Evolutionary conservation across 78 protist genomes (phyloP).

Genomic region (Acrasis kona): DNA sequence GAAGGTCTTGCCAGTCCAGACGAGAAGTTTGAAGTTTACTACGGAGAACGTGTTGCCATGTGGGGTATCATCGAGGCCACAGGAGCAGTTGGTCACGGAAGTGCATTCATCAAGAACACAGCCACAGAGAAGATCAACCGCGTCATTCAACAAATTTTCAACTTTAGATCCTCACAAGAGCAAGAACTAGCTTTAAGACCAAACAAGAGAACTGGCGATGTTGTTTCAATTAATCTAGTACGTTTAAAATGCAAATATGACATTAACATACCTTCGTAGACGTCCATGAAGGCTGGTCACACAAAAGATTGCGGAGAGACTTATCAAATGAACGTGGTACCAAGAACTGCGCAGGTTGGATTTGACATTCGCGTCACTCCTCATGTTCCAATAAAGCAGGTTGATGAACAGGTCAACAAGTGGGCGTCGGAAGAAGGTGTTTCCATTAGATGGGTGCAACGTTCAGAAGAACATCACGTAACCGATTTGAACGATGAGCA

Average conservation of each 20-base stretch:
- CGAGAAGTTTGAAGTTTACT: conserved; percentile 38
- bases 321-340: conserved; percentile 52
- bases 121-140: conserved; percentile 28
- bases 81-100: conserved; percentile 75
- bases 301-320: conserved; percentile 21
- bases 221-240: conserved; percentile 50
- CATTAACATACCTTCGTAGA: too few relatives aligned
- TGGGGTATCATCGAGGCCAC: conserved; percentile 49
- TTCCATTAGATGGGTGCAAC: conserved; percentile 23
- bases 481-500: neutral
- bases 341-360: conserved; percentile 51
- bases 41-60: conserved; percentile 71
- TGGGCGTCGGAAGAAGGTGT: conserved; percentile 52
- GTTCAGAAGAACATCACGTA: conserved; percentile 16
- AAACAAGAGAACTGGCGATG: conserved; percentile 53
- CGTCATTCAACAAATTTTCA: neutral
- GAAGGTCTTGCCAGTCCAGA: conserved; percentile 59
- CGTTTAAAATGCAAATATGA: neutral
- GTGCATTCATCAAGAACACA: conserved; percentile 51
- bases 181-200: neutral
- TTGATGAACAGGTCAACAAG: conserved; percentile 30
- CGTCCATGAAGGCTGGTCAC: conserved; percentile 43
- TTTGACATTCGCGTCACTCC: conserved; percentile 74
- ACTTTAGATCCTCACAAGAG: neutral
- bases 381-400: conserved; percentile 23